Base-by-base conservation (phyloP, 805 yeast species). In the Gaillardinia entomophila region DNA sequence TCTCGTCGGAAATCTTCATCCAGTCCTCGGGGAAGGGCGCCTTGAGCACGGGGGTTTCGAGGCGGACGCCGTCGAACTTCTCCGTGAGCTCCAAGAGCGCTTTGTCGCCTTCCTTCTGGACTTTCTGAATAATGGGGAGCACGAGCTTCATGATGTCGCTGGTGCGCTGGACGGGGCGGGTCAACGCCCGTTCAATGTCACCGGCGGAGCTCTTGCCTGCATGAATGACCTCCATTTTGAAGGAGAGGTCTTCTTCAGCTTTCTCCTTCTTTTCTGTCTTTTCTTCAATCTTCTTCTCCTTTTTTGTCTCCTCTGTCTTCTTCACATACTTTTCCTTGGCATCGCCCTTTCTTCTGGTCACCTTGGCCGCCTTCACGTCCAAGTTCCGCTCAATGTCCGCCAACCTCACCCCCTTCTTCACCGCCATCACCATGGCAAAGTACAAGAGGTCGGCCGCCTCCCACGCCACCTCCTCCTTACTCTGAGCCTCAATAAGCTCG, bases 91-190 rank as follows among this genome's bases (percentile, higher is more conserved):
- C 96, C n/a, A 92, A 48, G 35, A 92, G 67, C 0, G 97, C 97
- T 33, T 70, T 69, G 52, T 92, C 97, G 42, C 98, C 98, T 28
- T 76, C 73, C 5, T 59, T 50, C 46, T 76, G 78, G 17, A 92
- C 97, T 32, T 75, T 72, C 24, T 83, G 78, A 28, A 92, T 79
- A 40, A 92, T 92, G 26, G 98, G 98, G 25, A 79, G 74, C 17
- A 94, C 97, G 33, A 92, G 71, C 43, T 82, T 79, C 95, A 89
- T 87, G 41, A 92, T 94, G 49, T 87, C 92, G 14, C 89, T 72
- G 15, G 96, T 85, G 51, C 83, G 82, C 62, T 92, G 97, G 31
- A 86, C 92, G n/a, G 99, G 99, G 63, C 99, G 82, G 18, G 79
- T 72, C 37, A 92, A 69, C 7, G 92, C 88, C 17, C 66, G 61